Evolutionary conservation across 78 protist species (phyloP), one percentile per base, ranked within the genome.

Genomic region (Dictyostelium intermedium): DNA sequence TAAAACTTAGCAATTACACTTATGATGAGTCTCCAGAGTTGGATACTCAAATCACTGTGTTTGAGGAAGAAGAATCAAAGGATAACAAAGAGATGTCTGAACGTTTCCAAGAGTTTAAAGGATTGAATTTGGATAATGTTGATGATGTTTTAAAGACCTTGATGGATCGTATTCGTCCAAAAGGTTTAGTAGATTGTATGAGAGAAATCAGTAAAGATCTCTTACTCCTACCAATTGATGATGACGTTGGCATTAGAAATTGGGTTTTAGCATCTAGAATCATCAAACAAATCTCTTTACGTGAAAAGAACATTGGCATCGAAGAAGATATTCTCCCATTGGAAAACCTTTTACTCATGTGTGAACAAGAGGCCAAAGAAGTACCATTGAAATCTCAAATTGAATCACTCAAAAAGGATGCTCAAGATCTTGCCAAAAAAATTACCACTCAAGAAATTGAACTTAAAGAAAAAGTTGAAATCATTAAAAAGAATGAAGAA

Each of bases 51-150:
- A 89, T 89, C 50, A 80, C 94, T 89, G 94, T 89, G 30, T 89
- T 80, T 50, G 84, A 89, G 32, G 94, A 89, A 0, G 94, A 89
- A 89, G 94, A 89, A 60, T 32, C 37, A 25, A 89, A 80, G 25
- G 94, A 89, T 80, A 89, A 80, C 76, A 89, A 89, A 74, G 94
- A 89, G 34, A 89, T 89, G 94, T 37, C 94, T 8, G 94, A 89
- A 9, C 47, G 94, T 27, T 89, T 89, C 72, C 41, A 34, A 30
- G 94, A 89, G 23, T 89, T 56, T 61, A 72, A 72, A 63, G 85
- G 87, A 5, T 39, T 89, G 18, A 80, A 89, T 35, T 23, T 80
- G 16, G 41, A 27, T 1, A 47, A 6, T 30, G 77, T 80, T 23
- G 94, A 89, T 30, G 94, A 78, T n/a, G 83, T 70, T 10, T 39